Evolutionary conservation across 805 yeast genomes (phyloP).

Genomic region (Saccharomycopsis sp.): DNA sequence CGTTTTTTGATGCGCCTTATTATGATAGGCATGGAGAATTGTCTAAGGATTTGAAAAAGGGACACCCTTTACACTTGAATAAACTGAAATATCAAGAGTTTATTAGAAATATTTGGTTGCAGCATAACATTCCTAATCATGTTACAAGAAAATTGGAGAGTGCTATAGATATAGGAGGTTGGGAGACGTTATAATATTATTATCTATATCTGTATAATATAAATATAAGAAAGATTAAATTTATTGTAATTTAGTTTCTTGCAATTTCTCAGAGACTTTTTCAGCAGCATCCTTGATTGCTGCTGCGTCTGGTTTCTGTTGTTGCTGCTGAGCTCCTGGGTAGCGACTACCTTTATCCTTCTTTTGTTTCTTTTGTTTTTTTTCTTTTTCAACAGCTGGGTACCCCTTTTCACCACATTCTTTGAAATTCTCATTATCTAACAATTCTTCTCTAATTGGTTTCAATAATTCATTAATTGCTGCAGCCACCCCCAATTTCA

Average conservation of each 20-base stretch:
- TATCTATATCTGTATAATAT: neutral
- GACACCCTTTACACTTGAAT: slow-evolving; percentile 64
- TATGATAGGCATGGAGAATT: slow-evolving; percentile 81
- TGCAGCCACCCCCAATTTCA: slow-evolving; percentile 86
- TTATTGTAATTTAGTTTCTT: slow-evolving; percentile 32
- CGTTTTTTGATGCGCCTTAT: slow-evolving; percentile 79
- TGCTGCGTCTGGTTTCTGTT: slow-evolving; percentile 25
- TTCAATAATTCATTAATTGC: slow-evolving; percentile 73
- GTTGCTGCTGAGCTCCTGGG: slow-evolving; percentile 54
- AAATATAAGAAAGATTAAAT: too few relatives aligned
- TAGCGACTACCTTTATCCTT: slow-evolving; percentile 86
- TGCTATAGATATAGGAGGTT: slow-evolving; percentile 83
- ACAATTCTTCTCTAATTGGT: slow-evolving; percentile 73
- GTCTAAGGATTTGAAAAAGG: slow-evolving; percentile 65
- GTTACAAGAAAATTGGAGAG: slow-evolving; percentile 78
- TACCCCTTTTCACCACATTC: slow-evolving; percentile 74
- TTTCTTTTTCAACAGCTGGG: slow-evolving; percentile 60
- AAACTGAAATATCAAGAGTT: slow-evolving; percentile 57
- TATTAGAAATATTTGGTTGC: slow-evolving; percentile 63
- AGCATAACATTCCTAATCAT: slow-evolving; percentile 67
- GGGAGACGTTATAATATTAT: slow-evolving; percentile 68
- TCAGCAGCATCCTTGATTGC: slow-evolving; percentile 28
- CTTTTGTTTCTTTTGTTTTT: slow-evolving; percentile 56
- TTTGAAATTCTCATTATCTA: slow-evolving; percentile 59
- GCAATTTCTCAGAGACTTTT: slow-evolving; percentile 33